Evolutionary conservation across 192 early-diverging fungal genomes (phyloP).

Genomic region (Oehlia diaphana): DNA sequence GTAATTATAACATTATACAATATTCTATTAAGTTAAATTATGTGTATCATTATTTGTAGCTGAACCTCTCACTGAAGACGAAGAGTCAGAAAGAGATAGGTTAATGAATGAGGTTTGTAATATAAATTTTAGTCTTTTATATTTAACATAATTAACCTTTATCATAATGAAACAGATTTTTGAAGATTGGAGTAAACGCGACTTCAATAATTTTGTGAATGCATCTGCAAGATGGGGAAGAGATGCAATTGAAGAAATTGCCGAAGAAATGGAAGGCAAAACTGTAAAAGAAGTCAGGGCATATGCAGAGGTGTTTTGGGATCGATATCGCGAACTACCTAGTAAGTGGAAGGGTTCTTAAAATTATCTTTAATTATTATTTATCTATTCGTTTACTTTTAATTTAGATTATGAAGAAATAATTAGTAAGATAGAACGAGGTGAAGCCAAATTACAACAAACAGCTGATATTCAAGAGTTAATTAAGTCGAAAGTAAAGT

Average conservation of each 20-base stretch:
- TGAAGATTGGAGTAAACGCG: slow-evolving; percentile 86
- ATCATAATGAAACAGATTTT: slow-evolving; percentile 64
- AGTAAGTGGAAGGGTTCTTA: slow-evolving; percentile 37
- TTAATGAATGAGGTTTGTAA: slow-evolving; percentile 33
- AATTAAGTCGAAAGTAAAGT: slow-evolving; percentile 73
- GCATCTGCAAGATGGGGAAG: slow-evolving; percentile 85
- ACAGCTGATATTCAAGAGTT: slow-evolving; percentile 83
- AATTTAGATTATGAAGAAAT: slow-evolving; percentile 78
- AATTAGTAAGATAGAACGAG: slow-evolving; percentile 83
- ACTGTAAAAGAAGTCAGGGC: slow-evolving; percentile 78
- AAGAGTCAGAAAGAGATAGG: slow-evolving; percentile 73
- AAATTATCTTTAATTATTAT: background rate
- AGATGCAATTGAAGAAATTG: slow-evolving; percentile 71
- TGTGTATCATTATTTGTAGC: slow-evolving; percentile 42
- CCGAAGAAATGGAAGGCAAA: slow-evolving; percentile 91
- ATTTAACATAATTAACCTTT: background rate
- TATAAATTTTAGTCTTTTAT: background rate
- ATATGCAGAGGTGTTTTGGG: slow-evolving; percentile 89
- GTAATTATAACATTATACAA: background rate
- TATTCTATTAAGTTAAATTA: background rate
- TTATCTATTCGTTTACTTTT: background rate
- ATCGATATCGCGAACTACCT: slow-evolving; percentile 81
- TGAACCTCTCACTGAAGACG: slow-evolving; percentile 88
- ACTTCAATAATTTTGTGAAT: slow-evolving; percentile 85
- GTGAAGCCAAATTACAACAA: slow-evolving; percentile 77